Percentiles rank a stretch among this genome's conserved stretches.
These are phyloP conservation scores for Aspergillus hancockii DNA, from an alignment of 495 filamentous ascomycete species.

Conservation along the genomic window DNA sequence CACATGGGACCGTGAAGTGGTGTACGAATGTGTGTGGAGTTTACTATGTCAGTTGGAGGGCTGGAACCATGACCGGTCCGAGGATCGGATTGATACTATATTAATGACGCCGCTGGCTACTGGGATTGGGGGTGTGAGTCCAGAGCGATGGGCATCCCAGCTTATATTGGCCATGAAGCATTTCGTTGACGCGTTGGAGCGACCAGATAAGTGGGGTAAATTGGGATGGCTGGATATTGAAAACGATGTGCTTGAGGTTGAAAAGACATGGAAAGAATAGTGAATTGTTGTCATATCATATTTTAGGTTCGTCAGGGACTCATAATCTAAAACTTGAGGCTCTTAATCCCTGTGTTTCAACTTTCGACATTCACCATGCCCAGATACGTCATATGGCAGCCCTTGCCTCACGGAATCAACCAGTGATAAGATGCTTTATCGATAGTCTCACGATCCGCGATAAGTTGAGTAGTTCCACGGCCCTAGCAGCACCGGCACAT, in stretches of 20 bases:
- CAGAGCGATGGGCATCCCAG: conserved; percentile 50
- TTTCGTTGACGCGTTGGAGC: conserved; percentile 43
- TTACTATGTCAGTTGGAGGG: conserved; percentile 47
- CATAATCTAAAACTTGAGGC: neutral
- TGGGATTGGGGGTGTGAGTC: conserved; percentile 44
- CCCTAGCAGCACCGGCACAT: conserved; percentile 86
- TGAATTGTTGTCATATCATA: neutral
- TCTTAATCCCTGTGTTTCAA: neutral
- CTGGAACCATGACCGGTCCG: conserved; percentile 34
- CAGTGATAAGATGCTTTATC: conserved; percentile 15
- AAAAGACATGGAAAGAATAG: conserved; percentile 24
- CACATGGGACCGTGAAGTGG: conserved; percentile 53
- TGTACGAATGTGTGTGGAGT: conserved; percentile 55
- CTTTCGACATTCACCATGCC: neutral
- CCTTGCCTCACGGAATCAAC: neutral
- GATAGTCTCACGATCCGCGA: conserved; percentile 57
- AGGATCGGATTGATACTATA: conserved; percentile 37
- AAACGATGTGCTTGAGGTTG: conserved; percentile 27
- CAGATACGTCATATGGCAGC: conserved; percentile 13
- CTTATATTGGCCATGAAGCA: conserved; percentile 51
- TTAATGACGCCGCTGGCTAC: conserved; percentile 52
- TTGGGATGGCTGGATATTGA: conserved; percentile 34
- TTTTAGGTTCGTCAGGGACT: neutral
- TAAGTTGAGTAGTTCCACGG: conserved; percentile 95
- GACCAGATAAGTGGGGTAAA: conserved; percentile 32